These are phyloP conservation scores for Ogataea pilisensis DNA, from an alignment of 805 yeast genomes.

Conservation along the genomic window DNA sequence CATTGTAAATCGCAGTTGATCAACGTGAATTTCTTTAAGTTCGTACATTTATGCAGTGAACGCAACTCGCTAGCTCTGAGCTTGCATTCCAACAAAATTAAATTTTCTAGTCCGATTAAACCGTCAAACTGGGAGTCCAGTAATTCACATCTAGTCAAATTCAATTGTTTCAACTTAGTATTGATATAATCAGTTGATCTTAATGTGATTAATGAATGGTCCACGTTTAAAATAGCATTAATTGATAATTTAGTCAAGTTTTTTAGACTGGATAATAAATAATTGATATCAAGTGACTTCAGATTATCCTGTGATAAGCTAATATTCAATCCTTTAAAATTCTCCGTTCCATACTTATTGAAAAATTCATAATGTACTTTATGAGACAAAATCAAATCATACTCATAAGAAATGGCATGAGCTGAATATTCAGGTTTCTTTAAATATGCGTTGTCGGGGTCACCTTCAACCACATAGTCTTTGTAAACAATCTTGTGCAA, in stretches of 20 bases:
- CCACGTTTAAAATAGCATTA: conserved; percentile 8
- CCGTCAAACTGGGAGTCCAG: conserved; percentile 9
- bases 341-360: conserved; percentile 5
- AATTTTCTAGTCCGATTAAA: conserved; percentile 8
- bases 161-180: conserved; percentile 7
- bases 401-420: neutral
- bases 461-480: conserved; percentile 4
- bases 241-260: conserved; percentile 14
- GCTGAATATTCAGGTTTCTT: neutral
- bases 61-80: conserved; percentile 7
- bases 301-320: conserved; percentile 3
- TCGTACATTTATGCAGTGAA: conserved; percentile 7
- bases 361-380: conserved; percentile 2
- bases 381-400: conserved; percentile 6
- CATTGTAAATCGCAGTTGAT: conserved; percentile 20
- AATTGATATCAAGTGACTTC: conserved; percentile 9
- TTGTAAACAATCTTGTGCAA: conserved; percentile 6
- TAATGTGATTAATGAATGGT: conserved; percentile 1
- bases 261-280: conserved; percentile 6
- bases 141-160: conserved; percentile 13
- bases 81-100: conserved; percentile 19
- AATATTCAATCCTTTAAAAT: conserved; percentile 9
- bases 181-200: neutral
- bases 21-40: conserved; percentile 10
- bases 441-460: neutral